Evolutionary conservation across 805 yeast species (phyloP), one percentile per base, ranked within the genome.

Genomic region (Ogataea allantospora): DNA sequence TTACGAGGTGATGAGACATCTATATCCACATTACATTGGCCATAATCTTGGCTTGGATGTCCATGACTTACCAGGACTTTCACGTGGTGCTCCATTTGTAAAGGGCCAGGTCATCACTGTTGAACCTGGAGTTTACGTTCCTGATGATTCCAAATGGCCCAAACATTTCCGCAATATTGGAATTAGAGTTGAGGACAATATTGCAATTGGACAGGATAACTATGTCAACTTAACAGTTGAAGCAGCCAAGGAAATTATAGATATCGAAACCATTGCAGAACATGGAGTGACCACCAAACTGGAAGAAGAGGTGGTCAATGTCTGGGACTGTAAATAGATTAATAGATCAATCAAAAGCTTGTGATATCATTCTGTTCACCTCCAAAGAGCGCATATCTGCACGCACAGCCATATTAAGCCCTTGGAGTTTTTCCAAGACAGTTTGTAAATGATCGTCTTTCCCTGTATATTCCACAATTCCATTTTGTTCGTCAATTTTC

Each of bases 91-190:
- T 15, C 65, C 65, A 21, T 58, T 93, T 31, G 63, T 62, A 30
- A 66, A 68, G 14, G 89, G 89, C 15, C 95, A 88, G 57, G 97
- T 91, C 4, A 70, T 93, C 32, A 93, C 99, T 2, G 78, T 95
- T 16, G 99, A 95, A 59, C 99, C 99, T 0, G 99, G 99, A 18
- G 72, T 93, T 19, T 93, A 93, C 58, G 75, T 95, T 28, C 98
- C 99, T 1, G 70, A 75, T 48, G 70, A 70, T 49, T 78, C 74
- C 38, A 68, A 67, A 41, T 91, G 81, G 72, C 98, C 99, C 15
- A 70, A 74, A 44, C 78, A 78, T 50, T 91, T 77, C 66, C 81
- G 86, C 54, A 89, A 89, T 20, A 82, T 93, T 34, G 99, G 98
- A 2, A 84, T 93, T 17, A 78, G 99, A 52, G 84, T 93, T 21